phyloP scores from a whole-genome alignment of 2,329 filamentous ascomycete genomes.

The Alternaria ethzedia region DNA sequence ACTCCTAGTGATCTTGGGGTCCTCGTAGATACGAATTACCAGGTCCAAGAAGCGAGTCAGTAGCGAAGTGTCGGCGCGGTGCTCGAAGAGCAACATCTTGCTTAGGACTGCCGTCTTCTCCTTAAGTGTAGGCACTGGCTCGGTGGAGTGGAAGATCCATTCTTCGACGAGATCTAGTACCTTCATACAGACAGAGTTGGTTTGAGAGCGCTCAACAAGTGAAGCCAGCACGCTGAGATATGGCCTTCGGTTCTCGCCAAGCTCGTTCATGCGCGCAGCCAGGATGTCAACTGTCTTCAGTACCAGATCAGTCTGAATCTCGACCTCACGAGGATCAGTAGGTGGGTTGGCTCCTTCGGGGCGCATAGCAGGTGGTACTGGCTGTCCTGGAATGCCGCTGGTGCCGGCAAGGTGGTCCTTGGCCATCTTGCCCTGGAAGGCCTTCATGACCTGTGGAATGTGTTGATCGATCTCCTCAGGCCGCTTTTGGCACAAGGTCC shows the following conservation, averaged over 20 bases:
- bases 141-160: slow-evolving; percentile 95
- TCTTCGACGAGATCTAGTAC: slow-evolving; percentile 91
- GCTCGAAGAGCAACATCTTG: slow-evolving; percentile 97
- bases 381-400: slow-evolving; percentile 53
- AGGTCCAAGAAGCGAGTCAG: slow-evolving; percentile 93
- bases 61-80: slow-evolving; percentile 80
- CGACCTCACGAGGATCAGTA: slow-evolving; percentile 77
- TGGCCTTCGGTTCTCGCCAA: slow-evolving; percentile 88
- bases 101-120: slow-evolving; percentile 99
- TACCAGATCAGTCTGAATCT: slow-evolving; percentile 89
- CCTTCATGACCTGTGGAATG: slow-evolving; percentile 88
- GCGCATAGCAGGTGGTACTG: slow-evolving; percentile 46
- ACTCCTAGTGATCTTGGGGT: slow-evolving; percentile 91
- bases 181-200: slow-evolving; percentile 85
- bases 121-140: slow-evolving; percentile 95
- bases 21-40: slow-evolving; percentile 97
- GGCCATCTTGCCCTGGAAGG: slow-evolving; percentile 87
- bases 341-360: slow-evolving; percentile 65
- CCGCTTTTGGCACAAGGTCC: slow-evolving; percentile 85
- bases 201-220: slow-evolving; percentile 92
- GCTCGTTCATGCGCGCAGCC: slow-evolving; percentile 86
- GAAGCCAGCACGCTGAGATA: slow-evolving; percentile 96
- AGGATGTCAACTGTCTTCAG: slow-evolving; percentile 95
- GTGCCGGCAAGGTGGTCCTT: slow-evolving; percentile 83
- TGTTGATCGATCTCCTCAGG: slow-evolving; percentile 89